Evolutionary conservation across 2,329 filamentous ascomycete species (phyloP).

Genomic region (Cladophialophora immunda): DNA sequence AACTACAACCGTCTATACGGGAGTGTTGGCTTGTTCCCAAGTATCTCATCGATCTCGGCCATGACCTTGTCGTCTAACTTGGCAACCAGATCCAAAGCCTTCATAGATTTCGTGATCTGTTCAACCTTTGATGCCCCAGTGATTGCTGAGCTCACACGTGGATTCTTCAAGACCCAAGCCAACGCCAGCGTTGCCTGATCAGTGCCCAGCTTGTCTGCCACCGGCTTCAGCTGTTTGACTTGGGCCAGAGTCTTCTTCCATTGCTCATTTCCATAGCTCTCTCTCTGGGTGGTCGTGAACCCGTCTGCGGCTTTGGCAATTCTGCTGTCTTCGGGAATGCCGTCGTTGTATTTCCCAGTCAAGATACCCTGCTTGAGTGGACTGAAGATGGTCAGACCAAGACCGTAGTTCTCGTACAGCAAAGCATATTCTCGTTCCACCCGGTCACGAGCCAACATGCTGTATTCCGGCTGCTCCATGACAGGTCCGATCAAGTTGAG

Average conservation of each 20-base stretch:
- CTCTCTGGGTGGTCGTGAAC: slow-evolving; percentile 60
- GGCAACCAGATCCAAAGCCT: slow-evolving; percentile 54
- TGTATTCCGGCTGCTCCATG: slow-evolving; percentile 74
- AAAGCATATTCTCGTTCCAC: slow-evolving; percentile 70
- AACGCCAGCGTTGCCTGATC: slow-evolving; percentile 66
- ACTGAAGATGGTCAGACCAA: slow-evolving; percentile 71
- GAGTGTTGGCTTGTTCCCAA: slow-evolving; percentile 42
- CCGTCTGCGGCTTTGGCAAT: slow-evolving; percentile 65
- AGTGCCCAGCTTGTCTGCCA: slow-evolving; percentile 72
- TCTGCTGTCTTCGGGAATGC: slow-evolving; percentile 67
- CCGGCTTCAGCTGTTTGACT: slow-evolving; percentile 63
- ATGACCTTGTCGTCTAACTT: slow-evolving; percentile 55
- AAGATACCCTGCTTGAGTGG: slow-evolving; percentile 70
- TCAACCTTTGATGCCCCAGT: slow-evolving; percentile 52
- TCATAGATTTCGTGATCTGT: slow-evolving; percentile 53
- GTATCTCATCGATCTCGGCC: slow-evolving; percentile 56
- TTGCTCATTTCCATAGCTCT: slow-evolving; percentile 54
- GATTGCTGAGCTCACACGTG: slow-evolving; percentile 59
- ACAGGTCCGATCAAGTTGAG: slow-evolving; percentile 69
- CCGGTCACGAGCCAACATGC: slow-evolving; percentile 68
- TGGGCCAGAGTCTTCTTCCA: slow-evolving; percentile 60
- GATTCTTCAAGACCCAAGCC: slow-evolving; percentile 68
- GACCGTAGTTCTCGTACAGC: slow-evolving; percentile 67
- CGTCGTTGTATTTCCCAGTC: slow-evolving; percentile 73
- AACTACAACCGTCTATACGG: slow-evolving; percentile 21